Evolutionary conservation across 257 asterid species (phyloP), one percentile per base, ranked within the genome.

Genomic region (Plantago elongata): DNA sequence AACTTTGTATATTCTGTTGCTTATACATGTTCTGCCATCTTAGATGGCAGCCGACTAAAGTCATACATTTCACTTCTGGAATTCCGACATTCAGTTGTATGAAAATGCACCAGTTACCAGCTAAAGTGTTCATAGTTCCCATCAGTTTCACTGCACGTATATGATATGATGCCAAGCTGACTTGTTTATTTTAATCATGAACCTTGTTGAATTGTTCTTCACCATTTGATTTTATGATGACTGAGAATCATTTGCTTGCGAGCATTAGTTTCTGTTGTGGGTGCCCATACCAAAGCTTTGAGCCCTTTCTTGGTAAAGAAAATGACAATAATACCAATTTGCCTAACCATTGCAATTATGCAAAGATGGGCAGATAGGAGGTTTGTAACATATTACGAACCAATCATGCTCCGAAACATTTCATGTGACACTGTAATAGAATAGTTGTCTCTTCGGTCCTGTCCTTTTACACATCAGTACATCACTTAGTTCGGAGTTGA

Each of bases 1-100:
- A 37, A 18, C 54, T 52, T 5, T 68, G 75, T 64, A 69, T 64
- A 64, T 74, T 34, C 40, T 34, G 40, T 34, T 34, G 40, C 17
- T 54, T 14, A 11, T 54, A 22, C 40, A 54, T 54, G 58, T 4
- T 34, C 40, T 22, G 57, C 3, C 29, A 52, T 10, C 29, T 51
- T 15, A 52, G 27, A 22, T 22, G 27, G 27, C 27, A 22, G 27
- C 27, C 27, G 27, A 22, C 27, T 22, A 22, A 22, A 22, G 27
- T 22, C 27, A 2, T 22, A 22, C 27, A 2, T 1, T 22, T 22
- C 27, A 22, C 27, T 22, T 22, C 27, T 22, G 27, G 27, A 22
- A 22, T 22, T 22, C 27, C 56, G 17, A 34, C 57, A 10, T 51
- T 51, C 22, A 51, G 57, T 17, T 17, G 17, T 51, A 52, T 38